A percentile compares a stretch with the other conserved stretches of the same genome.
phyloP scores from a whole-genome alignment of 2,329 filamentous ascomycete genomes.

The Magnaporthales sp. region DNA sequence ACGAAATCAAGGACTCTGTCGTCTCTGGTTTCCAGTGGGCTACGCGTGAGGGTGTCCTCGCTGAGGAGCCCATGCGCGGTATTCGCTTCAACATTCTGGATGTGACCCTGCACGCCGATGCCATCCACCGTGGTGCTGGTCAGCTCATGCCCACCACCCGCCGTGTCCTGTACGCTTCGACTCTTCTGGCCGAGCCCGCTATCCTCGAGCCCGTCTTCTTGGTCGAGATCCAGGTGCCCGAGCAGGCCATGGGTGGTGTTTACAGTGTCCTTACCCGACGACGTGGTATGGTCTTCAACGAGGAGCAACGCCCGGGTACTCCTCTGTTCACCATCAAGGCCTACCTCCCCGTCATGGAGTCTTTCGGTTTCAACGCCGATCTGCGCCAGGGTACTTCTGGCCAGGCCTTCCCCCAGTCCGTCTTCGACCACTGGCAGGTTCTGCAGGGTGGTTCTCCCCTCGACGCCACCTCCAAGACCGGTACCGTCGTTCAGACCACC shows the following conservation, averaged over 20 bases:
- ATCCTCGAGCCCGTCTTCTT: conserved; percentile 97
- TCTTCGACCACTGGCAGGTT: conserved; percentile 98
- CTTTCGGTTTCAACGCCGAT: conserved; percentile 86
- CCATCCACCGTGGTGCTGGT: conserved; percentile 98
- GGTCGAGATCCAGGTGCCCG: conserved; percentile 98
- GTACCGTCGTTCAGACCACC: conserved; percentile 76
- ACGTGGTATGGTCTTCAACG: conserved; percentile 97
- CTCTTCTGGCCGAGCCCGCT: conserved; percentile 83
- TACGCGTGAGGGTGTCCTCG: conserved; percentile 91
- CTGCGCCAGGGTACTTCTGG: conserved; percentile 88
- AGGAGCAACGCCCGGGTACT: conserved; percentile 97
- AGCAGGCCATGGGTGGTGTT: conserved; percentile 98
- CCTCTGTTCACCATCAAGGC: conserved; percentile 89
- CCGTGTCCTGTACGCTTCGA: conserved; percentile 91
- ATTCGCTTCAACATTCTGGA: conserved; percentile 99
- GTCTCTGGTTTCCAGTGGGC: conserved; percentile 99
- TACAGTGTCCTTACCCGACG: conserved; percentile 97
- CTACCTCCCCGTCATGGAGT: conserved; percentile 31
- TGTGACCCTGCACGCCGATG: conserved; percentile 98
- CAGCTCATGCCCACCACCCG: conserved; percentile 97
- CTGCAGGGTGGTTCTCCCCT: conserved; percentile 89
- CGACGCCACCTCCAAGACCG: conserved; percentile 73
- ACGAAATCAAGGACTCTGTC: conserved; percentile 99
- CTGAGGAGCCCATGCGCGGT: conserved; percentile 96
- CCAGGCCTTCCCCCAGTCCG: conserved; percentile 97